Base-by-base conservation (phyloP, 2,329 filamentous ascomycete species). In the Monosporascus sp. region DNA sequence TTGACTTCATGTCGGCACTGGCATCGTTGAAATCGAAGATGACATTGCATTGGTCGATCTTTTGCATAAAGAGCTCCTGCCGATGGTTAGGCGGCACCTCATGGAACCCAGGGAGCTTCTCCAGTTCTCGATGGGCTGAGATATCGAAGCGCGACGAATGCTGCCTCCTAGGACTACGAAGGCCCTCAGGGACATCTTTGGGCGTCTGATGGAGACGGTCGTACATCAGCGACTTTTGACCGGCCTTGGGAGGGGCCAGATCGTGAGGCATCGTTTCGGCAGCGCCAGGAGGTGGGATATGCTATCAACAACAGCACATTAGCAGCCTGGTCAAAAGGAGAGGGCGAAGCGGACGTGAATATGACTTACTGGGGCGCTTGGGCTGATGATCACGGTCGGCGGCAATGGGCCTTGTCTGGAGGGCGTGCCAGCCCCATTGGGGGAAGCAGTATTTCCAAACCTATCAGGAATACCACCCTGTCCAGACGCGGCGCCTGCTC, bases 1-100 rank as follows among this genome's bases (percentile, higher is more conserved):
- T 99, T 47, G 93, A 96, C 73, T 99, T 99, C 92, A 99, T 97
- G 69, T 99, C 94, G 61, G 88, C 92, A 60, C 90, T 96, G 48
- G 93, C 90, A 72, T 99, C 94, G 70, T 97, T 99, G 76, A 99
- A 99, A 75, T 99, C 94, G 69, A 99, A 99, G 65, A 99, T 99
- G 76, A 99, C 95, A 69, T 99, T 99, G 78, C 94, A 99, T 71
- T 99, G 94, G 66, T 97, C 94, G 63, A 99, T 94, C 80, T 99
- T 99, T 69, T 97, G 92, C 92, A 46, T 97, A 74, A 99, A 99
- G 18, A 99, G 82, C 63, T 97, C 93, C 73, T 97, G 92, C 57
- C 94, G 85, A 58, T 93, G 85, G 69, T 96, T 96, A 17, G 94
- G 94, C 11, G 93, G 89, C 25, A 97, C 94, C 72, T 99, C 94